Base-by-base conservation (phyloP, 345 rosid species). In the Eucalyptus regnans region DNA sequence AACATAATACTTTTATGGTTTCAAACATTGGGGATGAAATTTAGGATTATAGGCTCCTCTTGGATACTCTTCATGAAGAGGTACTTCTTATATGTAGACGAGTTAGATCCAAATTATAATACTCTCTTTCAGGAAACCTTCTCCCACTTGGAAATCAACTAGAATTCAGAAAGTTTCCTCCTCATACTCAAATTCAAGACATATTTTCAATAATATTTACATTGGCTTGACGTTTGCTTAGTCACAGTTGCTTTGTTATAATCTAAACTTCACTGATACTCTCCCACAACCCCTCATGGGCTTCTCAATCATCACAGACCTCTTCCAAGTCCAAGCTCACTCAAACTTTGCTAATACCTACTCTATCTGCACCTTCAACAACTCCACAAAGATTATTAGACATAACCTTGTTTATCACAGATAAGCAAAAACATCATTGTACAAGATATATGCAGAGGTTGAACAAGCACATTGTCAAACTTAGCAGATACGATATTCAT, bases 291-390 rank as follows among this genome's bases (percentile, higher is more conserved):
- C 27, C 29, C 12, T 56, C 6, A 8, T 0, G 62, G 29, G 3
- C 12, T 22, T 56, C 0, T 56, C 62, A 56, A 56, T 23, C 27
- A 56, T 56, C 62, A 56, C 3, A 23, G 0, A 56, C 6, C 3
- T 52, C 0, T 52, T 18, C 23, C 56, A 52, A 52, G 4, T 52
- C 56, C 56, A 52, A 52, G 56, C 23, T 52, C 56, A 52, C 56
- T 18, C 56, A 18, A 52, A 18, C 56, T 52, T 52, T 52, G 56
- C 56, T 18, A 56, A 56, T 56, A 23, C 62, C 29, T 20, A 56
- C 3, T 9, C 11, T 56, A 23, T 9, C 0, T 23, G 6, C 62
- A 22, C 27, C 29, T 56, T 56, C 12, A 56, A 56, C 12, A 22
- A 56, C 62, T 56, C 5, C 1, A 0, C 0, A 56, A 56, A 12